Percentiles rank a stretch among this genome's conserved stretches.
These are phyloP conservation scores for Globisporangium spiculum DNA, from an alignment of 352 stramenopile species.

Conservation along the genomic window DNA sequence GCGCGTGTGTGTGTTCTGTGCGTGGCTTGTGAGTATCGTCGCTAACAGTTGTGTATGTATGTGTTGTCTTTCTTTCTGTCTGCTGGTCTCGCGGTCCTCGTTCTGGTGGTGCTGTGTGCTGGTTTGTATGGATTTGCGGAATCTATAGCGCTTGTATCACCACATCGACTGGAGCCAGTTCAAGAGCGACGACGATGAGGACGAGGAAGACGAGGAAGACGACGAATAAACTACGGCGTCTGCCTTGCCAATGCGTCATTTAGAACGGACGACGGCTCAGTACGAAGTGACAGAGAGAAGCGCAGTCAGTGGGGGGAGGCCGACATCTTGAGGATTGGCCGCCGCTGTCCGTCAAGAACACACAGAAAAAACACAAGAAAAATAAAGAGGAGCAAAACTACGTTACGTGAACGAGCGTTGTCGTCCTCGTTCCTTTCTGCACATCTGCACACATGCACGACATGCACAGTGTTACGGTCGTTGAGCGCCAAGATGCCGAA, in stretches of 20 bases:
- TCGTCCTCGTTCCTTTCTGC: not conserved
- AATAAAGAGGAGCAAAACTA: slow-evolving; percentile 12
- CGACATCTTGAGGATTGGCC: not conserved
- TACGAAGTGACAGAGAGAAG: not conserved
- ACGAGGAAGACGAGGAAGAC: slow-evolving; percentile 63
- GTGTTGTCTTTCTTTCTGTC: not conserved
- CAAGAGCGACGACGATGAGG: slow-evolving; percentile 73
- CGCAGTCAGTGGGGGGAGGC: not conserved
- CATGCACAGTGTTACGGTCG: not conserved
- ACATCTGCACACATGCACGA: not conserved
- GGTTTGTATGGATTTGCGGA: not conserved
- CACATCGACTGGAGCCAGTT: slow-evolving; percentile 88
- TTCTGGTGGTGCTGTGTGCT: slow-evolving; percentile 38
- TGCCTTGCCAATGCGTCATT: not conserved
- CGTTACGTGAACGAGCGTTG: slow-evolving; percentile 8
- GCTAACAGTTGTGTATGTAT: slow-evolving; percentile 9
- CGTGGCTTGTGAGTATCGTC: not conserved
- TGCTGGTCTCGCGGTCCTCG: not conserved
- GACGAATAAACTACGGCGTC: slow-evolving; percentile 20
- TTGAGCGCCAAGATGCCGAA: not conserved
- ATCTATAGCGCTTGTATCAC: slow-evolving; percentile 74
- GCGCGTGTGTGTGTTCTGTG: not conserved
- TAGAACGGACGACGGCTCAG: slow-evolving; percentile 8
- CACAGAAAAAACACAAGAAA: not conserved
- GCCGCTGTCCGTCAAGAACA: not conserved